Conservation (phyloP, 257 asterid species). For the Parsonsia alboflavescens region DNA sequence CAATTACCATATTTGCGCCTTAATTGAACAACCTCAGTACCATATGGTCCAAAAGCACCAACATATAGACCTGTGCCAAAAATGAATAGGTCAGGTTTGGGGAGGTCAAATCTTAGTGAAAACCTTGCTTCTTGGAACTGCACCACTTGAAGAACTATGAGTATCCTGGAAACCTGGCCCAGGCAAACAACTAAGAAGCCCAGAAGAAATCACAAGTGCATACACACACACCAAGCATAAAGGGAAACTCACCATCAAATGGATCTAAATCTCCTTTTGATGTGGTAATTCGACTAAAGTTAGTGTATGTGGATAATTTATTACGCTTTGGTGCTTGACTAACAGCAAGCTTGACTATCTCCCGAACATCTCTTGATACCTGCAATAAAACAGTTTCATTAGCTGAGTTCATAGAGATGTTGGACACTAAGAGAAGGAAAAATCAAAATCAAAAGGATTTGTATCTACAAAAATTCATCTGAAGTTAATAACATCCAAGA, state of each 20-base stretch:
- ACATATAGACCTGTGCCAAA: conserved; percentile 64
- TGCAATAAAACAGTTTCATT: conserved; percentile 21
- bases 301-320: conserved; percentile 69
- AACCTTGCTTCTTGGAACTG: neutral
- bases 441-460: neutral
- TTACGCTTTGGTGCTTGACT: conserved; percentile 67
- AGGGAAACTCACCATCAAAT: conserved; percentile 64
- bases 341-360: conserved; percentile 82
- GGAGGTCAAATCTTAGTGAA: neutral
- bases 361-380: conserved; percentile 82
- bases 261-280: conserved; percentile 76
- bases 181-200: neutral
- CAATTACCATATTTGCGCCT: conserved; percentile 94
- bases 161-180: neutral
- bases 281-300: conserved; percentile 64
- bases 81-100: conserved; percentile 16
- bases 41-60: conserved; percentile 98
- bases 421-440: neutral
- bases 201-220: neutral
- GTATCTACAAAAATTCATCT: neutral
- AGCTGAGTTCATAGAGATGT: conserved; percentile 13
- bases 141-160: neutral
- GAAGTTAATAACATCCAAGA: neutral
- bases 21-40: conserved; percentile 85
- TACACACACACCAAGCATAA: conserved; percentile 1